Conservation (phyloP, 768 basidiomycete species). For the Leccinum truebloodii region DNA sequence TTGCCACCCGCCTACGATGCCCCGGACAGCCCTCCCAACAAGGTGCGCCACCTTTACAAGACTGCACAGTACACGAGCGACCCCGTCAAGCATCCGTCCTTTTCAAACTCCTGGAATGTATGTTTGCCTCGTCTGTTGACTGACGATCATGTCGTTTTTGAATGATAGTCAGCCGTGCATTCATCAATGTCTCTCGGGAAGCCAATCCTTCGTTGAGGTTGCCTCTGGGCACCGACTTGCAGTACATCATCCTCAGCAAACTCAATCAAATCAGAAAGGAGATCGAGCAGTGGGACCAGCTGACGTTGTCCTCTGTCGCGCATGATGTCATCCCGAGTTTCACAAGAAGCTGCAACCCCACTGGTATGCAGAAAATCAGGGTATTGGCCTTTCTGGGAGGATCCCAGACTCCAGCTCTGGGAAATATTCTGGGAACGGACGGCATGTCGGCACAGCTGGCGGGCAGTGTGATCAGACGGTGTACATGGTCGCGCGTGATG, state of each 20-base stretch:
- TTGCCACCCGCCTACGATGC: conserved; percentile 19
- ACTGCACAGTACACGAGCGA: neutral
- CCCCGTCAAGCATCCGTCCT: conserved; percentile 13
- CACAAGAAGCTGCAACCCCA: conserved; percentile 9
- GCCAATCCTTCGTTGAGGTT: conserved; percentile 24
- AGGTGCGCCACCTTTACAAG: conserved; percentile 14
- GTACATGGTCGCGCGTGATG: too few species aligned
- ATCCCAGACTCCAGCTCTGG: too few species aligned
- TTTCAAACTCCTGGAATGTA: neutral
- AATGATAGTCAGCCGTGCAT: conserved; percentile 19
- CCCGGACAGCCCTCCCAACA: conserved; percentile 17
- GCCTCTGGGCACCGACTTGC: conserved; percentile 22
- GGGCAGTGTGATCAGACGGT: too few species aligned
- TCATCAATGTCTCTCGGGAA: conserved; percentile 20
- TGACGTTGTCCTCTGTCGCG: conserved; percentile 19
- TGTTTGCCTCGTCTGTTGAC: neutral
- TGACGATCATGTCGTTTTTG: neutral
- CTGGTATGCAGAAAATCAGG: too few species aligned
- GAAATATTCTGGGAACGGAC: too few species aligned
- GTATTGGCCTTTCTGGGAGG: too few species aligned
- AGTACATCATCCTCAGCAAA: conserved; percentile 17
- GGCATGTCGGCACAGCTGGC: too few species aligned
- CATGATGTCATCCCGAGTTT: conserved; percentile 17
- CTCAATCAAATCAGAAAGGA: conserved; percentile 18
- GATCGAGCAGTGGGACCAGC: conserved; percentile 11